These are phyloP conservation scores for Citeromyces hawaiiensis DNA, from an alignment of 1,139 yeast genomes.

Conservation along the genomic window DNA sequence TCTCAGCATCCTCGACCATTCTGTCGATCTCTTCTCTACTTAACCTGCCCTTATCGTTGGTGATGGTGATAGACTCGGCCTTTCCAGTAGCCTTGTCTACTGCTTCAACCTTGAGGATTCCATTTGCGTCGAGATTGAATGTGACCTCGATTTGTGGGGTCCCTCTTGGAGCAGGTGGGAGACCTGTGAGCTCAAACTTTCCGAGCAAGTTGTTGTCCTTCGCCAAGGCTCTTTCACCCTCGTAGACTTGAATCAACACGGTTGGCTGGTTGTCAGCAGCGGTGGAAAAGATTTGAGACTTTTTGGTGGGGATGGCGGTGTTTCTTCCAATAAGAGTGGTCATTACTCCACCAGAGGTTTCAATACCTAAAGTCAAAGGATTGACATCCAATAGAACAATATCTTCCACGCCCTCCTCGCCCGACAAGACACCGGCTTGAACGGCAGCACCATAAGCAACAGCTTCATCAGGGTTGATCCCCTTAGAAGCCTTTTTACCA, in stretches of 20 bases:
- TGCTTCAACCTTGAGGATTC: conserved; percentile 89
- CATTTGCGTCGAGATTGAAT: conserved; percentile 88
- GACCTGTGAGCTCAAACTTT: conserved; percentile 89
- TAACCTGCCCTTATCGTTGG: conserved; percentile 95
- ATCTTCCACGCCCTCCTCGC: conserved; percentile 65
- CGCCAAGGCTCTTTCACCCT: conserved; percentile 95
- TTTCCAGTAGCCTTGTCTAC: conserved; percentile 96
- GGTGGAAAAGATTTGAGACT: conserved; percentile 49
- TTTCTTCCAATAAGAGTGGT: conserved; percentile 54
- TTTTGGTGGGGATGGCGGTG: conserved; percentile 50
- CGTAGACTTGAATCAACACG: conserved; percentile 54
- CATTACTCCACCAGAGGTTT: conserved; percentile 56
- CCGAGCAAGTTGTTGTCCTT: conserved; percentile 93
- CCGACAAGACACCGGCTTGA: conserved; percentile 86
- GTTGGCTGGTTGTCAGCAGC: conserved; percentile 56
- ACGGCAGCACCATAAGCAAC: conserved; percentile 69
- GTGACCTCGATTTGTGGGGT: conserved; percentile 87
- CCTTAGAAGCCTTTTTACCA: conserved; percentile 62
- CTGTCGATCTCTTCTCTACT: conserved; percentile 55
- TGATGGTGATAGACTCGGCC: conserved; percentile 85
- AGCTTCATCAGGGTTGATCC: conserved; percentile 46
- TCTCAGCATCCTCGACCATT: conserved; percentile 55
- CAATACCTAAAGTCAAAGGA: conserved; percentile 50
- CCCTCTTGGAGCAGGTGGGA: conserved; percentile 71
- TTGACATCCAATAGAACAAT: conserved; percentile 40